Conservation (phyloP, 2,329 filamentous ascomycete genomes). For the Fusarium subtropicale region DNA sequence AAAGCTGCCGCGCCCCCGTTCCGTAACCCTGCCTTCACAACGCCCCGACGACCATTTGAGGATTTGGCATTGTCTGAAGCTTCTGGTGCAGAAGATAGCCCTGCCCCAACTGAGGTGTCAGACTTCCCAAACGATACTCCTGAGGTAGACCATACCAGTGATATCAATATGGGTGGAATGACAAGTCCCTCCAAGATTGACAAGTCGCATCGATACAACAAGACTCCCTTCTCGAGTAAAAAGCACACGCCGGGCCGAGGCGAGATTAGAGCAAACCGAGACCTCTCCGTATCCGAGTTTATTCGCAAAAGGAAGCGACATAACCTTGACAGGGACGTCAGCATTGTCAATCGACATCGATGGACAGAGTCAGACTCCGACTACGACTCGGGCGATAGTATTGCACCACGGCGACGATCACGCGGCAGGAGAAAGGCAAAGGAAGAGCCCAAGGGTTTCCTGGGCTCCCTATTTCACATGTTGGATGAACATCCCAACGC, state of each 20-base stretch:
- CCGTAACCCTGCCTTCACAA: conserved; percentile 73
- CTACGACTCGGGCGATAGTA: conserved; percentile 60
- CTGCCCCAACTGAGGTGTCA: conserved; percentile 67
- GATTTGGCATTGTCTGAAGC: conserved; percentile 65
- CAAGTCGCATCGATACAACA: conserved; percentile 60
- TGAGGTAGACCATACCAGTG: conserved; percentile 60
- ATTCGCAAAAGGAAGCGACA: conserved; percentile 67
- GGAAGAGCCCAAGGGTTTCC: conserved; percentile 41
- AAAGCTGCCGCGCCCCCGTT: conserved; percentile 64
- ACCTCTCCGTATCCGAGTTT: conserved; percentile 56
- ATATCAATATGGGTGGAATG: conserved; percentile 57
- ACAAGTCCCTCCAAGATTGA: conserved; percentile 61
- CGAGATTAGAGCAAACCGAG: conserved; percentile 66
- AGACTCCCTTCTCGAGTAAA: conserved; percentile 54
- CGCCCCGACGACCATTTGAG: conserved; percentile 69
- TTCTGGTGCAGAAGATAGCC: conserved; percentile 70
- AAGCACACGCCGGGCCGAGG: conserved; percentile 68
- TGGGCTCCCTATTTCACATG: conserved; percentile 62
- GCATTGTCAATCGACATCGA: conserved; percentile 60
- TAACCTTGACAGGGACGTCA: conserved; percentile 64
- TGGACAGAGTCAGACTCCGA: conserved; percentile 62
- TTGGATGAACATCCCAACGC: conserved; percentile 69
- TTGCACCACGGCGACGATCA: conserved; percentile 39
- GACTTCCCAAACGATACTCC: conserved; percentile 65
- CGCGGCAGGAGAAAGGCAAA: conserved; percentile 44